Evolutionary conservation across 2,329 filamentous ascomycete species (phyloP), one percentile per base, ranked within the genome.

Genomic region (Curvularia sp.): DNA sequence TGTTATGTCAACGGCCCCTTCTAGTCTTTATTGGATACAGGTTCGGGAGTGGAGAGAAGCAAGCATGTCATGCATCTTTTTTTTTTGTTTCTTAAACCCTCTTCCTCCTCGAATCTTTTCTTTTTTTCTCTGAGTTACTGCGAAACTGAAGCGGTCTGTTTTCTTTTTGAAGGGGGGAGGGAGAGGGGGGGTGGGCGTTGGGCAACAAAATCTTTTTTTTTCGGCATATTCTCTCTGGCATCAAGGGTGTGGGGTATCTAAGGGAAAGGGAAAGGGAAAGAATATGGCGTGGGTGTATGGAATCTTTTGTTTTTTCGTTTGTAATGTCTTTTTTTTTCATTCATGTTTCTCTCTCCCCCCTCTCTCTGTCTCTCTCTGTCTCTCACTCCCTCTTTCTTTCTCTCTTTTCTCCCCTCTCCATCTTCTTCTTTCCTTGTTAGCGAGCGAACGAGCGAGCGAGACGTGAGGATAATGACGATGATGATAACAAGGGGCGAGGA

Each of bases 221-320:
- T 52, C 50, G 53, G 57, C 57, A 57, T 36, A n/a, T 42, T 58
- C 49, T 58, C 49, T 50, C 47, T 55, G 23, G 60, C 54, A 60
- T 60, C 45, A 48, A 39, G 36, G 60, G 55, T 12, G 21, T 25
- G 39, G 5, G 13, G 39, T 21, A 42, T 42, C 39, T 42, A 23
- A 18, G 13, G 12, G 21, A 25, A 25, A 13, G 12, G 39, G 21
- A 12, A 42, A 42, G 25, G 39, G 19, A 25, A 42, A 15, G n/a
- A 5, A 34, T n/a, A 34, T 34, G 39, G 39, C 39, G 39, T 25
- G 39, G 6, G 15, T 42, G 39, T 25, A 25, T 42, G 39, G 21
- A 42, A 25, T n/a, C 23, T 42, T 25, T 45, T 5, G 13, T 18
- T 38, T 5, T n/a, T 18, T 38, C 3, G 36, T 8, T 25, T 25